Base-by-base conservation (phyloP, 2,329 filamentous ascomycete genomes). In the Claviceps sp. region DNA sequence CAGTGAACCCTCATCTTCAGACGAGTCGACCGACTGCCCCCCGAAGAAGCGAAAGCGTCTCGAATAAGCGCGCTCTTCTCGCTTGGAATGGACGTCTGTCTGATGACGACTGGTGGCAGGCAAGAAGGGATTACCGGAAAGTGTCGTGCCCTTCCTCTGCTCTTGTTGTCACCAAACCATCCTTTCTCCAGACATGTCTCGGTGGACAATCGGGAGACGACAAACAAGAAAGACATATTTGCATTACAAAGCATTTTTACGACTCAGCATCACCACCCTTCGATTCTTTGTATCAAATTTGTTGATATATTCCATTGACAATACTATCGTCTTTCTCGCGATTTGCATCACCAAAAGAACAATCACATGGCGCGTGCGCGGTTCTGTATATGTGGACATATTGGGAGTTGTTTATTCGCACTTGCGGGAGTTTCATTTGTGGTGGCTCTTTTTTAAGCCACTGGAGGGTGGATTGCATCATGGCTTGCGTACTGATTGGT, bases 11-110 rank as follows among this genome's bases (percentile, higher is more conserved):
- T 34, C 70, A 40, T 78, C 77, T 2, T 78, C 76, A 3, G 77
- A 79, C 22, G 76, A 76, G 47, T 68, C 69, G 54, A 71, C 65
- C 56, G 73, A 74, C 55, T 66, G 72, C 54, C 71, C 70, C 56
- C 70, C 71, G 60, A 72, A 76, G 65, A 80, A 82, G 72, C 87
- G 87, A 77, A 93, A 91, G 84, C 83, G 86, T 65, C 78, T 78
- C 42, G 79, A 83, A 54, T 85, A 73, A 70, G 11, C 16, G 61
- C 52, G 11, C 30, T 48, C 20, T 20, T 22, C 20, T 34, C 11
- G 30, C 30, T 11, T 34, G 30, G 30, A 9, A 34, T 34, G 9
- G 30, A 11, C 9, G 30, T 11, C 30, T 11, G 30, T 34, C 30
- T 34, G 30, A 34, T 34, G 30, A 11, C 30, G 30, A 11, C 30